Base-by-base conservation (phyloP, 2,329 filamentous ascomycete species). In the Blumeria hordei region DNA sequence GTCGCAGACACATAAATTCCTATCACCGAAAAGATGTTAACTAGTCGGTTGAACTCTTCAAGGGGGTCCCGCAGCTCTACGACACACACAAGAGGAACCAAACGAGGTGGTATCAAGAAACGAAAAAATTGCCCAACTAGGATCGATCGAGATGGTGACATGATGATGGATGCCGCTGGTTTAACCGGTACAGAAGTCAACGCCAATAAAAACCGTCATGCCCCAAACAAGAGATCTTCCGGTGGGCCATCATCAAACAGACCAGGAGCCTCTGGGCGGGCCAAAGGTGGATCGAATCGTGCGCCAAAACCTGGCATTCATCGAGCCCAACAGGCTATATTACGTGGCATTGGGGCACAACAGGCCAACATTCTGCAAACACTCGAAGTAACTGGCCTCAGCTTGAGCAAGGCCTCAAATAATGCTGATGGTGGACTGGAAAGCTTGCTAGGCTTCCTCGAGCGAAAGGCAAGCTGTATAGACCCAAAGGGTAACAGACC, bases 351-450 rank as follows among this genome's bases (percentile, higher is more conserved):
- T 55, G 64, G 63, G 37, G 62, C 63, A 34, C 61, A 62, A 34
- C 60, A 65, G 51, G 63, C 60, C 28, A 64, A 63, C 52, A 55
- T 63, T 16, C 52, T 62, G 36, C 59, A 63, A 41, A 56, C 57
- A n/a, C 58, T 74, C 53, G 67, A 64, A 54, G 64, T 88, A 21
- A 70, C 71, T 59, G 83, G 83, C 32, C 72, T 85, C 63, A 78
- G 75, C 62, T 68, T 76, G 47, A 87, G 82, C 69, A 86, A 81
- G 66, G 82, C 81, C 7, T 72, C 76, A 10, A 71, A 65, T 33
- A 84, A 86, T 59, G 65, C 74, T 34, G 83, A 83, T 55, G 80
- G 82, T 52, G 83, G 83, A 18, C 64, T 83, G 32, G 73, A 74
- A 57, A 75, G 77, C 57, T 71, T 87, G 34, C 66, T 87, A 54